These are phyloP conservation scores for Populus euphratica DNA, from an alignment of 345 rosid species.

Conservation along the genomic window DNA sequence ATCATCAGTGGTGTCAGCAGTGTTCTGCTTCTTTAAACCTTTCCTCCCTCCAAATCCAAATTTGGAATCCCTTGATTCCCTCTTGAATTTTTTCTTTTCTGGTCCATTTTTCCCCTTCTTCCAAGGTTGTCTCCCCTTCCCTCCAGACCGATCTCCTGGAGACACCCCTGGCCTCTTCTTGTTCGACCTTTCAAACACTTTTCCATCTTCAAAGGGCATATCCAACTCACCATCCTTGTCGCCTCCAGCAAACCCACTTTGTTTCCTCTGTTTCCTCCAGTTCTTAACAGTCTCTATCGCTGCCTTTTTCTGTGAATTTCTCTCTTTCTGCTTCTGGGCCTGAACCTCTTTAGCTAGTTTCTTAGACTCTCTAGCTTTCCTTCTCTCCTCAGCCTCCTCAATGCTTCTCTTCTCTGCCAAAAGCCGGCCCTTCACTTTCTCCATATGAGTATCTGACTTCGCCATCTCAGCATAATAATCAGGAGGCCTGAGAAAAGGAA, in stretches of 20 bases:
- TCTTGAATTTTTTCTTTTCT: slow-evolving; percentile 27
- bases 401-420: slow-evolving; percentile 61
- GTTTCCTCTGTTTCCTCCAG: slow-evolving; percentile 90
- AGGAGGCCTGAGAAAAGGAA: slow-evolving; percentile 71
- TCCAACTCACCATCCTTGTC: slow-evolving; percentile 50
- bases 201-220: slow-evolving; percentile 61
- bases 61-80: slow-evolving; percentile 47
- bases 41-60: slow-evolving; percentile 68
- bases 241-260: slow-evolving; percentile 56
- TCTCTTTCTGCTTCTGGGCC: slow-evolving; percentile 73
- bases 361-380: slow-evolving; percentile 81
- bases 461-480: slow-evolving; percentile 93
- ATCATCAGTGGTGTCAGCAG: slow-evolving; percentile 44
- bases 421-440: slow-evolving; percentile 74
- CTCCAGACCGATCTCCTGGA: slow-evolving; percentile 65
- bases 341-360: slow-evolving; percentile 72
- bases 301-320: slow-evolving; percentile 62
- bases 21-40: slow-evolving; percentile 62
- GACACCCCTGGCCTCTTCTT: slow-evolving; percentile 66
- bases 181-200: slow-evolving; percentile 51
- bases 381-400: slow-evolving; percentile 87
- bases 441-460: slow-evolving; percentile 75
- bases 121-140: slow-evolving; percentile 37
- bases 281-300: slow-evolving; percentile 75
- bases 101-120: slow-evolving; percentile 29